phyloP scores from a whole-genome alignment of 2,329 filamentous ascomycete species.

The Neocatenulostroma microsporum region DNA sequence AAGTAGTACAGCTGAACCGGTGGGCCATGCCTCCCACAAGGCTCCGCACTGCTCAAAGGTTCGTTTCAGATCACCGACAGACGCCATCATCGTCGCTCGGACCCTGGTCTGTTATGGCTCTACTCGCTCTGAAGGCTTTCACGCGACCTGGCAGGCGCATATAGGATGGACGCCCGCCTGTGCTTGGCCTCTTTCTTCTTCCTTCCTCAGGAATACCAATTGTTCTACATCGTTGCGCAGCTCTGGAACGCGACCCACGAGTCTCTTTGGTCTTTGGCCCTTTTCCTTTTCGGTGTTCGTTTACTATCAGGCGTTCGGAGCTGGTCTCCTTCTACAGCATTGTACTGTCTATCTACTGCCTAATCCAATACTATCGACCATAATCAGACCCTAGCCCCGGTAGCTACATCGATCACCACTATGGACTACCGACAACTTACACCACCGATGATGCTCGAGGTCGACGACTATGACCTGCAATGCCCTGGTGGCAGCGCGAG shows the following conservation, averaged over 20 bases:
- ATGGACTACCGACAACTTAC: conserved; percentile 42
- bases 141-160: conserved; percentile 15
- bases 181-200: conserved; percentile 12
- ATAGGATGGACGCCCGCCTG: conserved; percentile 17
- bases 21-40: conserved; percentile 1
- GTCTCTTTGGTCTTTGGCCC: conserved; percentile 31
- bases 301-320: conserved; percentile 32
- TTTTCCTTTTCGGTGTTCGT: conserved; percentile 28
- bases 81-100: conserved; percentile 16
- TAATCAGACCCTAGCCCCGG: conserved; percentile 25
- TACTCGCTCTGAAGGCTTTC: conserved; percentile 14
- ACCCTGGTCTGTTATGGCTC: conserved; percentile 12
- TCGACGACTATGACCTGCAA: conserved; percentile 19
- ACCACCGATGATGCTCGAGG: conserved; percentile 33
- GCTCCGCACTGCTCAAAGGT: conserved; percentile 16
- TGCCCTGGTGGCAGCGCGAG: conserved; percentile 27
- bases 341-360: conserved; percentile 17
- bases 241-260: conserved; percentile 31
- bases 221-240: conserved; percentile 15
- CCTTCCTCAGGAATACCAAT: conserved; percentile 18
- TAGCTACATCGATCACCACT: conserved; percentile 27
- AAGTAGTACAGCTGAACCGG: conserved; percentile 15
- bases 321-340: conserved; percentile 33
- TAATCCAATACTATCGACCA: conserved; percentile 18
- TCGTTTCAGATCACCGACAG: conserved; percentile 21